Percentiles rank a stretch among this genome's conserved stretches.
Evolutionary conservation across 352 stramenopile genomes (phyloP).

Genomic region (Phytophthora uliginosa): DNA sequence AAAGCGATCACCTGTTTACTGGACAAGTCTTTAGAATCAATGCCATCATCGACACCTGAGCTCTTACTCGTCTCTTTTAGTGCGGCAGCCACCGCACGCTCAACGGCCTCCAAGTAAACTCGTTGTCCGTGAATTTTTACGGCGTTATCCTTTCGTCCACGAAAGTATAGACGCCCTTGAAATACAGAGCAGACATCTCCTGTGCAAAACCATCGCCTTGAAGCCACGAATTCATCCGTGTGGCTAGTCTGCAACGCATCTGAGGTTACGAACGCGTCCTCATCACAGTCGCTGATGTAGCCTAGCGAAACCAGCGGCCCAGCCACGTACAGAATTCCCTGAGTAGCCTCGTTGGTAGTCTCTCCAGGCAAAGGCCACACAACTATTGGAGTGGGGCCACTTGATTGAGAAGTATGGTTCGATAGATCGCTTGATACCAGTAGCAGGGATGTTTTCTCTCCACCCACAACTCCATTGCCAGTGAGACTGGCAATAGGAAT

Average conservation of each 20-base stretch:
- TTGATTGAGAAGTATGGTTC: neutral
- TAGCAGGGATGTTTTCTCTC: conserved; percentile 35
- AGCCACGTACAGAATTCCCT: conserved; percentile 49
- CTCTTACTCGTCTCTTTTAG: conserved; percentile 15
- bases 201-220: conserved; percentile 42
- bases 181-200: conserved; percentile 56
- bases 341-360: neutral
- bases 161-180: conserved; percentile 46
- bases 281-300: conserved; percentile 32
- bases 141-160: conserved; percentile 52
- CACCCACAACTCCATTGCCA: conserved; percentile 28
- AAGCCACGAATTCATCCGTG: neutral
- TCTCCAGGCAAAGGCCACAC: conserved; percentile 21
- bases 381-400: neutral
- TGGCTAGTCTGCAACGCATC: neutral
- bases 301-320: conserved; percentile 44
- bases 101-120: conserved; percentile 62
- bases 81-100: conserved; percentile 38
- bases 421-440: conserved; percentile 20
- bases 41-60: neutral
- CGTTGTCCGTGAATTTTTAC: conserved; percentile 70
- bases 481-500: conserved; percentile 54
- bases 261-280: conserved; percentile 15
- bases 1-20: conserved; percentile 32
- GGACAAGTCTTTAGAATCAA: neutral